Conservation (phyloP, 345 rosid species). For the Gossypium mustelinum region DNA sequence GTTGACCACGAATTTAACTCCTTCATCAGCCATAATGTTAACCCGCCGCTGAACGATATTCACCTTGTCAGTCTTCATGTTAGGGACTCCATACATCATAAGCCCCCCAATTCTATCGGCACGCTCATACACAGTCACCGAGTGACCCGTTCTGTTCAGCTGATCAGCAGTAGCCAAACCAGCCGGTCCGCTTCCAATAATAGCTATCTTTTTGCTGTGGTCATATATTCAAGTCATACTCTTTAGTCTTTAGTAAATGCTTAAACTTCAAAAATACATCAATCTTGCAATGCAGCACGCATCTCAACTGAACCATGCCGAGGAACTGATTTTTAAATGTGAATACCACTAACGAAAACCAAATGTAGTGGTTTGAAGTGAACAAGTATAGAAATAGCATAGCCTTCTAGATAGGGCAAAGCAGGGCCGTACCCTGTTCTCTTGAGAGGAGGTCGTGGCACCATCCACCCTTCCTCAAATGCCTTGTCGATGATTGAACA, state of each 20-base stretch:
- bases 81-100: conserved; percentile 99
- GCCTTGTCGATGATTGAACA: conserved; percentile 93
- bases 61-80: conserved; percentile 95
- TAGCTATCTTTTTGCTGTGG: conserved; percentile 71
- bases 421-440: conserved; percentile 69
- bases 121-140: conserved; percentile 88
- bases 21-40: conserved; percentile 85
- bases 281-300: background rate
- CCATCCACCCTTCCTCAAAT: conserved; percentile 98
- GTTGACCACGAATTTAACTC: conserved; percentile 75
- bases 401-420: too few species aligned
- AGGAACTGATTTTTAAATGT: too few species aligned
- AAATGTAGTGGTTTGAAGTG: too few species aligned
- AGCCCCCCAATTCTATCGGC: conserved; percentile 96
- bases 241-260: background rate
- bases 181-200: conserved; percentile 94
- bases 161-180: conserved; percentile 99
- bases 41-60: conserved; percentile 92
- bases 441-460: conserved; percentile 74
- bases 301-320: background rate
- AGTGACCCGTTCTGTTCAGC: conserved; percentile 90
- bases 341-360: too few species aligned
- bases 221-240: background rate
- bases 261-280: background rate
- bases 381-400: background rate